phyloP scores from a whole-genome alignment of 345 rosid species.

The Salix purpurea region DNA sequence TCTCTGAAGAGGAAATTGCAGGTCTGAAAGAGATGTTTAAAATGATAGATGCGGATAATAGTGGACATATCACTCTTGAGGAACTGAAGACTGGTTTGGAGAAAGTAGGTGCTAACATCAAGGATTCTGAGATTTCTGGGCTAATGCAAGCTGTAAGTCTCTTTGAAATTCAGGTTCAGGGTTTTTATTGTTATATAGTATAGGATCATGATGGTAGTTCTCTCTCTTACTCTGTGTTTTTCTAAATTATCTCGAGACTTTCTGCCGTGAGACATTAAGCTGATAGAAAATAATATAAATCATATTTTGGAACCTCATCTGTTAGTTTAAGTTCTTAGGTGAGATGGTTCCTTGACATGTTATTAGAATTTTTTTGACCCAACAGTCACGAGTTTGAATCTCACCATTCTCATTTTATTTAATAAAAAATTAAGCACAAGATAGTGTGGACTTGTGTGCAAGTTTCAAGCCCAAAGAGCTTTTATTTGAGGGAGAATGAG shows the following conservation, averaged over 20 bases:
- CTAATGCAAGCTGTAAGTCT: constrained; percentile 83
- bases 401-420: too few species aligned
- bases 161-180: background rate
- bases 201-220: background rate
- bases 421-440: too few species aligned
- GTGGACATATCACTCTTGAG: constrained; percentile 84
- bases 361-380: too few species aligned
- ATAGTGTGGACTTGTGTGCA: too few species aligned
- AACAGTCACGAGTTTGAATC: too few species aligned
- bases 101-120: constrained; percentile 70
- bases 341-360: too few species aligned
- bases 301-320: too few species aligned
- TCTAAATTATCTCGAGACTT: background rate
- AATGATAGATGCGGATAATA: constrained; percentile 85
- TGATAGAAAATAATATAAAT: too few species aligned
- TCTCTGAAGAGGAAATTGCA: constrained; percentile 88
- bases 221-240: background rate
- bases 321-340: too few species aligned
- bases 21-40: constrained; percentile 88
- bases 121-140: constrained; percentile 61
- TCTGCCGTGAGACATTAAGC: background rate
- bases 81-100: constrained; percentile 79
- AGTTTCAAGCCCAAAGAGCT: too few species aligned
- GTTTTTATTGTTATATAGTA: background rate
- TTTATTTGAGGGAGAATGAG: too few species aligned